Percentiles rank a stretch among this genome's conserved stretches.
Evolutionary conservation across 1,139 yeast species (phyloP).

Genomic region (Lizanozyma gosingica): DNA sequence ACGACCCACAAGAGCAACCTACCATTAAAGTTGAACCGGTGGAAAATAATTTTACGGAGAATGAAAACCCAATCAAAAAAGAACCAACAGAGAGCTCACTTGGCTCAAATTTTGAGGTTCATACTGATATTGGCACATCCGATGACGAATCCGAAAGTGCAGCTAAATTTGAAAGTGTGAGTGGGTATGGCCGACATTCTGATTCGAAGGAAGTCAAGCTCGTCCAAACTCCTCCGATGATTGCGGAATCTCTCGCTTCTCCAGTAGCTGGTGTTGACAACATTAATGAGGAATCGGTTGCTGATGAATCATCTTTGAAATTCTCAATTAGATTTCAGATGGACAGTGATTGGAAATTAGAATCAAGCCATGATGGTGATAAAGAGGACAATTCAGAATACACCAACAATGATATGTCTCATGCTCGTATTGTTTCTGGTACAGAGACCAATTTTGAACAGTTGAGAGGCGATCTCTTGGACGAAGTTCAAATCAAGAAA

Average conservation of each 20-base stretch:
- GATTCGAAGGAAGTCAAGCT: constrained; percentile 3
- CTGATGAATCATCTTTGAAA: constrained; percentile 4
- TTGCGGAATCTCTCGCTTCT: background rate
- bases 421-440: background rate
- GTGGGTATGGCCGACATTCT: background rate
- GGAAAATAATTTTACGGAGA: background rate
- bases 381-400: constrained; percentile 31
- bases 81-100: background rate
- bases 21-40: background rate
- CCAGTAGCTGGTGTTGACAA: constrained; percentile 9
- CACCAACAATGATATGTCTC: constrained; percentile 16
- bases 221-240: constrained; percentile 1
- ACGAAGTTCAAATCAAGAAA: background rate
- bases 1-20: background rate
- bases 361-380: constrained; percentile 31
- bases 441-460: background rate
- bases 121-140: background rate
- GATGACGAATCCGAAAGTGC: background rate
- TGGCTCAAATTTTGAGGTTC: background rate
- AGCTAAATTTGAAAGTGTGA: background rate
- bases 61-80: background rate
- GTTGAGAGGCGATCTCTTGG: too few species aligned
- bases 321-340: constrained; percentile 27
- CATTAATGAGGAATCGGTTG: constrained; percentile 9
- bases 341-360: constrained; percentile 31